Evolutionary conservation across 2,329 filamentous ascomycete species (phyloP), one percentile per base, ranked within the genome.

Genomic region (Purpureocillium lavendulum): DNA sequence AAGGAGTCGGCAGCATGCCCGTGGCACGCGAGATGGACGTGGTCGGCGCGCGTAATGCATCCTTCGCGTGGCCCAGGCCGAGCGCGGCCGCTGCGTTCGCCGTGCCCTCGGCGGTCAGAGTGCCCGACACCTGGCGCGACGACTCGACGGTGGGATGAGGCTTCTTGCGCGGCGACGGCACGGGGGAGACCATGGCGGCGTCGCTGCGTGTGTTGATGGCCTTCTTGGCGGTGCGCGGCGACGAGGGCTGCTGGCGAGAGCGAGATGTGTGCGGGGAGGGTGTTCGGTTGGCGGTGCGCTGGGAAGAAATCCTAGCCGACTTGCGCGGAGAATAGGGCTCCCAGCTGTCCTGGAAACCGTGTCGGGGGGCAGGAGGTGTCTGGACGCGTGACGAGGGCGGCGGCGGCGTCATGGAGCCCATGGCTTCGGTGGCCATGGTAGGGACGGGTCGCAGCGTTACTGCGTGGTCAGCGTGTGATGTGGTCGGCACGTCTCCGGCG

Each of bases 281-380:
- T 2, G 77, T 81, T 58, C 70, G 71, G 53, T 68, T 61, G 43
- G 62, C 52, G 34, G 62, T 52, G 48, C 69, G 68, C 51, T 79
- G 73, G 32, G 70, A 69, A 41, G 75, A 76, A 49, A 85, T 71
- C 48, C 82, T 75, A 43, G 74, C 72, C 4, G 80, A 84, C 52
- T 84, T 82, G 58, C 82, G 75, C 40, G 82, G 80, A 44, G 80
- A 78, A 55, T 80, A 88, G 33, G 84, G 84, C 53, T 85, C 75
- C 69, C 81, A 88, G 46, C 69, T 64, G 60, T 89, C 84, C 48
- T 71, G 68, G 52, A 70, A 78, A 30, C 83, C 84, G 54, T 79
- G 73, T 43, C 73, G 74, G 35, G 84, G 84, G 40, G 84, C 80
- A 31, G 75, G 74, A 44, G 84, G 84, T 36, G 81, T 85, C 56